phyloP scores from a whole-genome alignment of 192 early-diverging fungal species.

The Coemansia sp. region DNA sequence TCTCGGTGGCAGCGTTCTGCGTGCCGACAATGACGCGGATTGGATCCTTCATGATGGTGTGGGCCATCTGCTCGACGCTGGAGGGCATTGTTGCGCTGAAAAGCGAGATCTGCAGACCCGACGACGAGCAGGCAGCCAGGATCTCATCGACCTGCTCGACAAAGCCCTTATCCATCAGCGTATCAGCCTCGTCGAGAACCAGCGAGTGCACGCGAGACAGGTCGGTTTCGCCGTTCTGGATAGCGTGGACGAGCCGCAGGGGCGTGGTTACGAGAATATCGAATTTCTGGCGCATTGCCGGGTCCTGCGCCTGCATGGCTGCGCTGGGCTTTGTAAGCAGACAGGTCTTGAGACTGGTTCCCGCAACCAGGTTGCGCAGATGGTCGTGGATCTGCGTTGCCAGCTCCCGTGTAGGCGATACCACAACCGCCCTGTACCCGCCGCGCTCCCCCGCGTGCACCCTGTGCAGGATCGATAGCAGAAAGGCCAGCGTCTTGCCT shows the following conservation, averaged over 20 bases:
- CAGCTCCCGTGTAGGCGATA: constrained; percentile 94
- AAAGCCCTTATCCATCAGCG: constrained; percentile 79
- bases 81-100: constrained; percentile 96
- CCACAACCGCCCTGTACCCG: constrained; percentile 86
- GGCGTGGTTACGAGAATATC: constrained; percentile 96
- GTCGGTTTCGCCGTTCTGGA: constrained; percentile 77
- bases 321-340: constrained; percentile 84
- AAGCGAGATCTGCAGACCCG: constrained; percentile 74
- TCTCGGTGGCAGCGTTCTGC: constrained; percentile 89
- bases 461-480: constrained; percentile 88
- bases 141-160: constrained; percentile 89
- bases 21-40: constrained; percentile 86
- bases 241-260: constrained; percentile 83
- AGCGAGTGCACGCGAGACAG: constrained; percentile 73
- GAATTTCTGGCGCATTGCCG: constrained; percentile 69
- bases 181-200: constrained; percentile 85
- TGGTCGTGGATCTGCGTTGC: constrained; percentile 86
- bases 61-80: constrained; percentile 88
- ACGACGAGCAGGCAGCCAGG: constrained; percentile 74
- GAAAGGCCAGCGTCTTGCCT: constrained; percentile 95
- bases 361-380: constrained; percentile 70
- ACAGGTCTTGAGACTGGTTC: constrained; percentile 74
- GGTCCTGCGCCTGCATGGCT: constrained; percentile 64
- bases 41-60: constrained; percentile 88
- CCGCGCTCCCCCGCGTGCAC: constrained; percentile 77